Percentiles rank a stretch among this genome's conserved stretches.
Conservation (phyloP, 208 protist genomes). For the Trypanosoma cruzi region DNA sequence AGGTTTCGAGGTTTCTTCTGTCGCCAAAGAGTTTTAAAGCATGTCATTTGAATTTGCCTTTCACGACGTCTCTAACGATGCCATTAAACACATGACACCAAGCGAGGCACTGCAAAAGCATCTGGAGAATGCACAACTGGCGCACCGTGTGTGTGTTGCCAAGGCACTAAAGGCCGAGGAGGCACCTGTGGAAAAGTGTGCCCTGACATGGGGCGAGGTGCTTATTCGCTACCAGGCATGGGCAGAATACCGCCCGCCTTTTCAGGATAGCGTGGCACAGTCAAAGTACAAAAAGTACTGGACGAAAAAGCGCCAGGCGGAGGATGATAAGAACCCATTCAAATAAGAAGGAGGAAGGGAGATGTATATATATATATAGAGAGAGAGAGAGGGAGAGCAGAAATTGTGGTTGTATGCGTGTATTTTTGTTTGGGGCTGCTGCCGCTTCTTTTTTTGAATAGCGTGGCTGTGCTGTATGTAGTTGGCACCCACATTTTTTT, state of each 20-base stretch:
- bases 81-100: slow-evolving; percentile 62
- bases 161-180: slow-evolving; percentile 77
- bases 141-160: slow-evolving; percentile 88
- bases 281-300: slow-evolving; percentile 85
- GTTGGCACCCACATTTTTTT: too few relatives aligned
- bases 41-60: slow-evolving; percentile 68
- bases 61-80: slow-evolving; percentile 83
- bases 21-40: not conserved
- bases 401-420: too few relatives aligned
- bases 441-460: too few relatives aligned
- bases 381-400: too few relatives aligned
- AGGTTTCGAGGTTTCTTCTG: not conserved
- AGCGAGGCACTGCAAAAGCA: slow-evolving; percentile 89
- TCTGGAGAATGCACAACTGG: slow-evolving; percentile 89
- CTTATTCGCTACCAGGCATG: slow-evolving; percentile 88
- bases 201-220: slow-evolving; percentile 91
- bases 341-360: slow-evolving; percentile 25
- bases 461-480: too few relatives aligned
- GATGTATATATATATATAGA: too few relatives aligned
- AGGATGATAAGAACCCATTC: slow-evolving; percentile 49
- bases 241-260: slow-evolving; percentile 84
- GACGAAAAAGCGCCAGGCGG: slow-evolving; percentile 82
- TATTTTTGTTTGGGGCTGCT: too few relatives aligned
- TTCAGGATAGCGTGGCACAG: slow-evolving; percentile 71
- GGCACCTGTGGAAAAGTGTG: slow-evolving; percentile 79